Conservation (phyloP, 139 green algal genomes). For the Micromonas commoda region DNA sequence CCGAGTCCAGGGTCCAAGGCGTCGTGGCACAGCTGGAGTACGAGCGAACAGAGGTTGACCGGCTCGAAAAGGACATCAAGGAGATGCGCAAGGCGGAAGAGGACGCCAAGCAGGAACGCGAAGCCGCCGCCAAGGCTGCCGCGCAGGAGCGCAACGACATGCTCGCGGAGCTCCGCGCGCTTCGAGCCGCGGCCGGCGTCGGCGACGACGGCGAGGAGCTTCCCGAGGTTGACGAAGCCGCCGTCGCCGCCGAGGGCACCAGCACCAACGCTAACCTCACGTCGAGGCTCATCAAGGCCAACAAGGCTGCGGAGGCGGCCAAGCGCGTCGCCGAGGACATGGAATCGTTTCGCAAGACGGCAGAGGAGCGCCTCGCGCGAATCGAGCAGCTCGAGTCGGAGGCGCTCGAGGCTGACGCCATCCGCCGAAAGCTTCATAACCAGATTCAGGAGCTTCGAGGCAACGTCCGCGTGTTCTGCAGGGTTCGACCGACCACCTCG, state of each 20-base stretch:
- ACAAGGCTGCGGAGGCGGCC: not conserved
- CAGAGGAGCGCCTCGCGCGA: not conserved
- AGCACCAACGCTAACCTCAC: not conserved
- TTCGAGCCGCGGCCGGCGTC: not conserved
- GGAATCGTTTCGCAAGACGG: not conserved
- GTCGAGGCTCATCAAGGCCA: not conserved
- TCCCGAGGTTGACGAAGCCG: not conserved
- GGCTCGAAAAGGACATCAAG: conserved; percentile 1
- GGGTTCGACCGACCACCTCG: conserved; percentile 23
- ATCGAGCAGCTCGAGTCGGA: conserved; percentile 12
- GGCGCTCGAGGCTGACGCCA: conserved; percentile 11
- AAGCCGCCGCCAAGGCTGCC: not conserved
- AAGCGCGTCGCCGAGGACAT: not conserved
- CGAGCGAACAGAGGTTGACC: conserved; percentile 10
- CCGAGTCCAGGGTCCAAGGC: not conserved
- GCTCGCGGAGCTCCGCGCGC: not conserved
- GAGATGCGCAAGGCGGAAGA: not conserved
- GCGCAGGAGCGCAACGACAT: not conserved
- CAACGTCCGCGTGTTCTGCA: conserved; percentile 42
- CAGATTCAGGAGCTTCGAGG: conserved; percentile 45
- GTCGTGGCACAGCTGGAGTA: conserved; percentile 20
- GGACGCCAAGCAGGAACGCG: not conserved
- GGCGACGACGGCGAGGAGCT: not conserved
- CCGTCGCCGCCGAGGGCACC: not conserved
- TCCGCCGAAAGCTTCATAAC: conserved; percentile 74